These are phyloP conservation scores for Clarireedia paspali DNA, from an alignment of 2,329 filamentous ascomycete genomes.

Conservation along the genomic window DNA sequence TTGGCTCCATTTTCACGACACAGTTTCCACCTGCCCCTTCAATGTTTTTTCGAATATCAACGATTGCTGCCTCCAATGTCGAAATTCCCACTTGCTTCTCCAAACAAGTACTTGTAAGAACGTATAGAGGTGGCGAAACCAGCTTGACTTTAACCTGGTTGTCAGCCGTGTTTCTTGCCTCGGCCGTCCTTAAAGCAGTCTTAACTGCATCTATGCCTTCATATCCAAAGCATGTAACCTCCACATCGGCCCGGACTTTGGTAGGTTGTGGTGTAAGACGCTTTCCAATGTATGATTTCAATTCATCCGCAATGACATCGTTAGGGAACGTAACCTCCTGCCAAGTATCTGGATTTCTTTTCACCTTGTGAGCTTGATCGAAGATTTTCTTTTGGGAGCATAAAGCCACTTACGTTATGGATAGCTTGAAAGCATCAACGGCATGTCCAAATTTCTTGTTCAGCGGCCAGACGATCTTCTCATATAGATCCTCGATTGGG, in stretches of 20 bases:
- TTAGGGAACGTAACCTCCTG: slow-evolving; percentile 84
- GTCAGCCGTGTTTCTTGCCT: slow-evolving; percentile 85
- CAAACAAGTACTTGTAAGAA: slow-evolving; percentile 89
- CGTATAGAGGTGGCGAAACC: slow-evolving; percentile 94
- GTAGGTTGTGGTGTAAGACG: slow-evolving; percentile 96
- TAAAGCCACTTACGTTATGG: slow-evolving; percentile 67
- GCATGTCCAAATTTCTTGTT: slow-evolving; percentile 97
- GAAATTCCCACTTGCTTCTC: slow-evolving; percentile 85
- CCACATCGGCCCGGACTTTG: slow-evolving; percentile 95
- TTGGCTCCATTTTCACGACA: slow-evolving; percentile 95
- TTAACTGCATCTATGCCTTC: slow-evolving; percentile 99
- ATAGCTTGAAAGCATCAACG: slow-evolving; percentile 97
- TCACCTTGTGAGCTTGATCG: slow-evolving; percentile 13
- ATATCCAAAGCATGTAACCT: slow-evolving; percentile 92
- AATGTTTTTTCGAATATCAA: slow-evolving; percentile 78
- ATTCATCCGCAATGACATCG: slow-evolving; percentile 76
- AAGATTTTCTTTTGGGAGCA: background rate
- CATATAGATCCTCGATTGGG: slow-evolving; percentile 91
- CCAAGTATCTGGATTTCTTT: slow-evolving; percentile 90
- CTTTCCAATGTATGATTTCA: slow-evolving; percentile 95
- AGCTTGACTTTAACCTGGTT: slow-evolving; percentile 97
- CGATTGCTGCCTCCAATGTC: slow-evolving; percentile 80
- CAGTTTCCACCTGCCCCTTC: slow-evolving; percentile 69
- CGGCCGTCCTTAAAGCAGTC: slow-evolving; percentile 80
- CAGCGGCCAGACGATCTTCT: slow-evolving; percentile 91